A percentile compares a stretch with the other conserved stretches of the same genome.
Conservation (phyloP, 1,284 basidiomycete species). For the Takashimella koratensis region DNA sequence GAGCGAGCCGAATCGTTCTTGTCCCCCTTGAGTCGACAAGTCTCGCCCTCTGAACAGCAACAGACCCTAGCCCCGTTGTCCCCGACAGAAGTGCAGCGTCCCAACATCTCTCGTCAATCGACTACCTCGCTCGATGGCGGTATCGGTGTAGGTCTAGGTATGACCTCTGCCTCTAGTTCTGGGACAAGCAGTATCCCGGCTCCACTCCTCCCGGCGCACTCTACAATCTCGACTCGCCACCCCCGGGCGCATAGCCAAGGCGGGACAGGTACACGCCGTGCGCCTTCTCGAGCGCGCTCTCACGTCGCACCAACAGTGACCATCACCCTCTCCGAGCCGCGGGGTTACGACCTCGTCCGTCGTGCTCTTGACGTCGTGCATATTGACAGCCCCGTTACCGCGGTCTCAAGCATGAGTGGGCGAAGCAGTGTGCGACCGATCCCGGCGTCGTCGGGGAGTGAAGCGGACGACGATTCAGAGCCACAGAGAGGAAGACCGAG, state of each 20-base stretch:
- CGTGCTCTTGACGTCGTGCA: slow-evolving; percentile 24
- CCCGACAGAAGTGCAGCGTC: background rate
- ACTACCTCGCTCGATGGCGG: background rate
- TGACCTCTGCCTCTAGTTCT: background rate
- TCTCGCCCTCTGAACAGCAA: background rate
- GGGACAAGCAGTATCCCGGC: no score
- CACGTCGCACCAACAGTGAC: slow-evolving; percentile 10
- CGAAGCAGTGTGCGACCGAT: background rate
- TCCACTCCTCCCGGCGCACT: no score
- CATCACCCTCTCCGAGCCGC: slow-evolving; percentile 27
- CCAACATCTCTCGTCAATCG: background rate
- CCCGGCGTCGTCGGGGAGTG: background rate
- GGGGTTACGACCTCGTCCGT: slow-evolving; percentile 24
- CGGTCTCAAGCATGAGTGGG: background rate
- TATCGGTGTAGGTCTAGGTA: background rate
- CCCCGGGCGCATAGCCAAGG: background rate
- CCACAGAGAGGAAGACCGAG: slow-evolving; percentile 32
- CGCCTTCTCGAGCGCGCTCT: background rate
- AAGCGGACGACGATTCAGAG: slow-evolving; percentile 14
- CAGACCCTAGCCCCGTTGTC: background rate
- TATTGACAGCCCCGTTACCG: background rate
- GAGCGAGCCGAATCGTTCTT: background rate
- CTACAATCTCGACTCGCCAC: no score
- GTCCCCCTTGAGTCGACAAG: background rate
- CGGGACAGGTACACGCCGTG: background rate